These are phyloP conservation scores for Trichosporon ovoides DNA, from an alignment of 1,284 basidiomycete genomes.

Conservation along the genomic window DNA sequence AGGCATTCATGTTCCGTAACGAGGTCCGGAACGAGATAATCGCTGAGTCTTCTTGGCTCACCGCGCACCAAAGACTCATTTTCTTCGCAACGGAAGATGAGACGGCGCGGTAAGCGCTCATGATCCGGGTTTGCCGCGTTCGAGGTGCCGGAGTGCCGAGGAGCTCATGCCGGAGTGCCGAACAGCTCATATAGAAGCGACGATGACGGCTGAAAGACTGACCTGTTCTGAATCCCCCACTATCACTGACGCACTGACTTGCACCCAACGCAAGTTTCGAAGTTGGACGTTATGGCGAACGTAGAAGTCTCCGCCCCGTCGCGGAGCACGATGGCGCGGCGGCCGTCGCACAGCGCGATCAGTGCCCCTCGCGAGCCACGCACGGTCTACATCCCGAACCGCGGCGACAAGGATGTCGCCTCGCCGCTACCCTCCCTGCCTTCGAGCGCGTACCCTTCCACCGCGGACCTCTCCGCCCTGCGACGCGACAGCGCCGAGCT, in stretches of 20 bases:
- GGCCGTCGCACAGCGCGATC: not conserved
- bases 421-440: slow-evolving; percentile 1
- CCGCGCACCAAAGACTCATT: too few species aligned
- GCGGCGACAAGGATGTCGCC: not conserved
- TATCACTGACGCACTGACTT: not conserved
- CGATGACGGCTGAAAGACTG: too few species aligned
- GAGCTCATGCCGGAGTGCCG: too few species aligned
- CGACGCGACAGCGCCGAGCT: not conserved
- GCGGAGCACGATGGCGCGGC: not conserved
- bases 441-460: not conserved
- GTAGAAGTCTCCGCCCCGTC: not conserved
- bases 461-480: not conserved
- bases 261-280: not conserved
- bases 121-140: not conserved
- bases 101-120: not conserved
- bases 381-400: not conserved
- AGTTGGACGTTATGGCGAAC: not conserved
- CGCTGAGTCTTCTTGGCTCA: too few species aligned
- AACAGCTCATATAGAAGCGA: too few species aligned
- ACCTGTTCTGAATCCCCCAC: too few species aligned
- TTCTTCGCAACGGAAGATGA: too few species aligned
- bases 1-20: too few species aligned
- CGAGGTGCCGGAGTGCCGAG: too few species aligned
- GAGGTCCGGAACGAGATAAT: not conserved
- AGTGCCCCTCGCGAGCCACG: not conserved